Base-by-base conservation (phyloP, 768 basidiomycete species). In the Phanerodontia chrysosporium region DNA sequence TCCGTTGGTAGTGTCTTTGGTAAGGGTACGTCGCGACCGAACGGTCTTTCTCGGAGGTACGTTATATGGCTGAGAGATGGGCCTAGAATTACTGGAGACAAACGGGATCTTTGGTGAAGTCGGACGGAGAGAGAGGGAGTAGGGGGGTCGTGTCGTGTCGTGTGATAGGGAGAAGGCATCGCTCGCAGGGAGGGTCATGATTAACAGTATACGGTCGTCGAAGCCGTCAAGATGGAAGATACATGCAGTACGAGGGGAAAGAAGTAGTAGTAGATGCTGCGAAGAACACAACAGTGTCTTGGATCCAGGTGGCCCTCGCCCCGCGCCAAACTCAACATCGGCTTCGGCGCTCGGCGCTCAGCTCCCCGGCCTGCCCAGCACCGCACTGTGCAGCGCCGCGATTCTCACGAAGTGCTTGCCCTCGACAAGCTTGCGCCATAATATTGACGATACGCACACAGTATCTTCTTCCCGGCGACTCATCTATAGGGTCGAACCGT, bases 101-200 rank as follows among this genome's bases (percentile, higher is more conserved):
- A 62, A 62, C 14, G 64, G 58, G 22, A 64, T 59, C 35, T 62
- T 62, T 22, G 64, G 64, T 8, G 64, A 64, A 6, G 64, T 61
- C 18, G 61, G 54, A 16, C 61, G 64, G 21, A 59, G 49, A 27
- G 64, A 64, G 16, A 56, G 57, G 22, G 61, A 49, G 32, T 62
- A 59, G 6, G 51, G 32, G 24, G 63, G 58, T 32, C 63, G 63
- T 58, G 60, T 56, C 21, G 60, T 32, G 53, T 60, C 51, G 55
- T 64, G 60, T 60, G 56, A 58, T 44, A 62, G 32, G 7, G 64
- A 62, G 45, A 64, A 62, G 5, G 64, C 64, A 53, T 64, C 64
- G 49, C 54, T 64, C n/a, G 64, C 61, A 36, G 61, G 61, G 28
- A 62, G 46, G 44, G 61, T 57, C 64, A 64, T 64, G 21, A 51